phyloP scores from a whole-genome alignment of 2,329 filamentous ascomycete genomes.

The Stachybotrys chlorohalonatus region DNA sequence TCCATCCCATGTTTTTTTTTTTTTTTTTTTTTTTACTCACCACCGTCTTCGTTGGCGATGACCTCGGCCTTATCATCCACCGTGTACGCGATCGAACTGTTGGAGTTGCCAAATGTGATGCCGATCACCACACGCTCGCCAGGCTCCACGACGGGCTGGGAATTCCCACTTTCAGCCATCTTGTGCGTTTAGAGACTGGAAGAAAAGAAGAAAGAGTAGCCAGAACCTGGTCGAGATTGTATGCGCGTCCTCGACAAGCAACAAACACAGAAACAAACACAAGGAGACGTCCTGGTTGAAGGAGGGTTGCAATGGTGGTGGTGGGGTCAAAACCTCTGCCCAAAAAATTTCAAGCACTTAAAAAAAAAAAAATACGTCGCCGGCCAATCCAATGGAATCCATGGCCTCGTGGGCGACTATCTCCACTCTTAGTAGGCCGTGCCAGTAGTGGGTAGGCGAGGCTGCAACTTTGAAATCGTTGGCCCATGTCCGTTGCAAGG shows the following conservation, averaged over 20 bases:
- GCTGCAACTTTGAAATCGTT: background rate
- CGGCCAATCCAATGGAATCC: background rate
- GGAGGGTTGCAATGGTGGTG: background rate
- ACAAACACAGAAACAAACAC: constrained; percentile 1
- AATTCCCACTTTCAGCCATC: constrained; percentile 39
- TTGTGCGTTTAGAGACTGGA: constrained; percentile 1
- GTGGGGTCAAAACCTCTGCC: background rate
- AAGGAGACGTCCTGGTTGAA: background rate
- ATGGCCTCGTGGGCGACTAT: background rate
- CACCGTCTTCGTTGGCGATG: constrained; percentile 97
- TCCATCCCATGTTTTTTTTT: background rate
- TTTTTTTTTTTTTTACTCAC: constrained; percentile 37
- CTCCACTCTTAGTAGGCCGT: background rate
- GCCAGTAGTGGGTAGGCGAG: background rate
- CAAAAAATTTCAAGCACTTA: constrained; percentile 1
- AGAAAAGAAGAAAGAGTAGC: constrained; percentile 3
- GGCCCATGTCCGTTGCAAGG: background rate
- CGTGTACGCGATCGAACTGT: constrained; percentile 93
- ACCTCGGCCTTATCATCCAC: constrained; percentile 92
- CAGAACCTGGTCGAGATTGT: background rate
- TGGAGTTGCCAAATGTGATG: constrained; percentile 96
- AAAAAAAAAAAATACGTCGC: background rate
- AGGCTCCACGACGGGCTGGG: constrained; percentile 38
- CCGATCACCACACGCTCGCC: constrained; percentile 69
- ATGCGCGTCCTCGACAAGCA: constrained; percentile 1